These are phyloP conservation scores for Erodium texanum DNA, from an alignment of 441 rosid genomes.

Conservation along the genomic window DNA sequence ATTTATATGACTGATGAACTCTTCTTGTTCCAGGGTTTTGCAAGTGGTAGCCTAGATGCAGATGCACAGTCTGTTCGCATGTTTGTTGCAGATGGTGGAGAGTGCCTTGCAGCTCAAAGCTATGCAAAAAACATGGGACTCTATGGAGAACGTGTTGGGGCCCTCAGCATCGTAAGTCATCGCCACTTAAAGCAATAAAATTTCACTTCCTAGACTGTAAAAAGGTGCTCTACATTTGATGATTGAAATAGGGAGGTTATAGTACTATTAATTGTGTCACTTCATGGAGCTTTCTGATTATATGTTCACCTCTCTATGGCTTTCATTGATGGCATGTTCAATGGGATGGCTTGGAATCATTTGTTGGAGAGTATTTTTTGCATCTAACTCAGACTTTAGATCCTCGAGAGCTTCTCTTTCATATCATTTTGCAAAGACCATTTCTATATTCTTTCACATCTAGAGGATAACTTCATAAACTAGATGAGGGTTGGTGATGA, in stretches of 20 bases:
- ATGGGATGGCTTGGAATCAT: not conserved
- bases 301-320: not conserved
- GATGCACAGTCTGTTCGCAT: too few relatives aligned
- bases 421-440: not conserved
- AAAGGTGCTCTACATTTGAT: not conserved
- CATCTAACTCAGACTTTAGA: not conserved
- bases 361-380: not conserved
- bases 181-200: not conserved
- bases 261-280: not conserved
- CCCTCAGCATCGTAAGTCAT: conserved; percentile 24
- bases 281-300: not conserved
- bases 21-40: too few relatives aligned
- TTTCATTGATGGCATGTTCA: not conserved
- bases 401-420: not conserved
- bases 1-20: not conserved
- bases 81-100: too few relatives aligned
- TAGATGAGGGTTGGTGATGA: not conserved
- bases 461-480: not conserved
- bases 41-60: too few relatives aligned
- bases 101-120: too few relatives aligned
- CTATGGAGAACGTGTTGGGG: conserved; percentile 29
- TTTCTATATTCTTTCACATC: not conserved
- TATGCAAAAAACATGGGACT: conserved; percentile 27
- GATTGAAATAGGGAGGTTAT: not conserved
- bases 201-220: not conserved